Conservation (phyloP, 73 alveolate genomes). For the Paramecium biaurelia region DNA sequence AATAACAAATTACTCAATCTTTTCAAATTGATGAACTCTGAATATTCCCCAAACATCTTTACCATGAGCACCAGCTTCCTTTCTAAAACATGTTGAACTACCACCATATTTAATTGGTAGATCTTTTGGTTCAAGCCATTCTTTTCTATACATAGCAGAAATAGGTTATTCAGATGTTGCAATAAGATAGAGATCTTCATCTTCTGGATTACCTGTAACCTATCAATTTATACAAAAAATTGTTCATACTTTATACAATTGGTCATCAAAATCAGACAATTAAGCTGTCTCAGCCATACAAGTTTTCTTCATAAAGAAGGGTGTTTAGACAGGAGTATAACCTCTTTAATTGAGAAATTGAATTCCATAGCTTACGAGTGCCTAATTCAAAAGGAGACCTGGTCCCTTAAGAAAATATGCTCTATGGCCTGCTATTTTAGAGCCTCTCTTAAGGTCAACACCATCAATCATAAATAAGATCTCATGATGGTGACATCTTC, state of each 20-base stretch:
- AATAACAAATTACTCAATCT: slow-evolving; percentile 96
- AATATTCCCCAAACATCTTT: slow-evolving; percentile 99
- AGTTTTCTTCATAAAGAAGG: slow-evolving; percentile 98
- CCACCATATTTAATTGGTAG: slow-evolving; percentile 97
- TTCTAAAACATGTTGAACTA: slow-evolving; percentile 96
- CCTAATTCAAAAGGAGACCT: slow-evolving; percentile 97
- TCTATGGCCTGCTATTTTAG: slow-evolving; percentile 97
- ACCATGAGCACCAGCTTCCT: slow-evolving; percentile 99
- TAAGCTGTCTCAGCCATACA: slow-evolving; percentile 98
- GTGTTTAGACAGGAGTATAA: slow-evolving; percentile 96
- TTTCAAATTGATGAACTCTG: slow-evolving; percentile 99
- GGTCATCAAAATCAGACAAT: slow-evolving; percentile 98
- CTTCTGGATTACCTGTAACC: slow-evolving; percentile 64
- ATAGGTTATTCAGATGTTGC: slow-evolving; percentile 99
- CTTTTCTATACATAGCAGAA: slow-evolving; percentile 93
- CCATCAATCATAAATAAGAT: slow-evolving; percentile 89
- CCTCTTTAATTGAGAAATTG: slow-evolving; percentile 87
- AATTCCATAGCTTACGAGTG: slow-evolving; percentile 94
- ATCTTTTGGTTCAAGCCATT: slow-evolving; percentile 89
- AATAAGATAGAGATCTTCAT: slow-evolving; percentile 85
- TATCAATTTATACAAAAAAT: neutral
- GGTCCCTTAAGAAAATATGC: slow-evolving; percentile 97
- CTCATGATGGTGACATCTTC: slow-evolving; percentile 94
- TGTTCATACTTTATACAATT: slow-evolving; percentile 88
- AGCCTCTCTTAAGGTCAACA: slow-evolving; percentile 89